Evolutionary conservation across 23 red algal species (phyloP).

Genomic region (Gracilaria caudata): DNA sequence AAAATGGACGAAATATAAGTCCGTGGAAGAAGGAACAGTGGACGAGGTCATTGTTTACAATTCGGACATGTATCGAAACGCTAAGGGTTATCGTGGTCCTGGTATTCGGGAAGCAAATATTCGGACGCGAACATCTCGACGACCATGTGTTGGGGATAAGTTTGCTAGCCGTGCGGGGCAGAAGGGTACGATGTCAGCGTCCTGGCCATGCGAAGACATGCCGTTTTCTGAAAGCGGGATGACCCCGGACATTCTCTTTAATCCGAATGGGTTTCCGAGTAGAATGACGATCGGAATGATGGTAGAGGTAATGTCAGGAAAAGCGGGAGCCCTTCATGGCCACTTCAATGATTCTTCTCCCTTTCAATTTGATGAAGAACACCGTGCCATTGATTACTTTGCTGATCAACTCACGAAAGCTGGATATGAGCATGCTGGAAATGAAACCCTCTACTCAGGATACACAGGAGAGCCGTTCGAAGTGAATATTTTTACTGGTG

Average conservation of each 20-base stretch:
- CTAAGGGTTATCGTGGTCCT: not conserved
- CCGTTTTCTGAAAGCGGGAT: slow-evolving; percentile 93
- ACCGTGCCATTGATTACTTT: slow-evolving; percentile 82
- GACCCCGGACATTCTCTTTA: slow-evolving; percentile 97
- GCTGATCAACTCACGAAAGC: slow-evolving; percentile 74
- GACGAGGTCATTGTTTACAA: slow-evolving; percentile 65
- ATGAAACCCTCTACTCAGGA: slow-evolving; percentile 75
- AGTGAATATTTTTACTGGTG: slow-evolving; percentile 93
- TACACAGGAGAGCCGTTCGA: slow-evolving; percentile 96
- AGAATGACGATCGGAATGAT: slow-evolving; percentile 99
- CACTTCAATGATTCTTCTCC: slow-evolving; percentile 72
- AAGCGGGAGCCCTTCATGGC: slow-evolving; percentile 76
- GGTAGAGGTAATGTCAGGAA: slow-evolving; percentile 93
- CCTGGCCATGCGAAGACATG: slow-evolving; percentile 95
- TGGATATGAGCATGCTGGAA: slow-evolving; percentile 83
- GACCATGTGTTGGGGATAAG: slow-evolving; percentile 93
- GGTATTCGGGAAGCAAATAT: slow-evolving; percentile 69
- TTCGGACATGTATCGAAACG: slow-evolving; percentile 47
- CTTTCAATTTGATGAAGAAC: slow-evolving; percentile 79
- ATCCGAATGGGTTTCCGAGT: slow-evolving; percentile 99
- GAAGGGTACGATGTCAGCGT: slow-evolving; percentile 89
- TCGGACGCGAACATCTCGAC: slow-evolving; percentile 74
- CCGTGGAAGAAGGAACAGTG: slow-evolving; percentile 66
- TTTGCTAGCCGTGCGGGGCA: slow-evolving; percentile 96
- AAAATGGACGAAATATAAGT: slow-evolving; percentile 64